Base-by-base conservation (phyloP, 169 alveolate genomes). In the Toxoplasma gondii region DNA sequence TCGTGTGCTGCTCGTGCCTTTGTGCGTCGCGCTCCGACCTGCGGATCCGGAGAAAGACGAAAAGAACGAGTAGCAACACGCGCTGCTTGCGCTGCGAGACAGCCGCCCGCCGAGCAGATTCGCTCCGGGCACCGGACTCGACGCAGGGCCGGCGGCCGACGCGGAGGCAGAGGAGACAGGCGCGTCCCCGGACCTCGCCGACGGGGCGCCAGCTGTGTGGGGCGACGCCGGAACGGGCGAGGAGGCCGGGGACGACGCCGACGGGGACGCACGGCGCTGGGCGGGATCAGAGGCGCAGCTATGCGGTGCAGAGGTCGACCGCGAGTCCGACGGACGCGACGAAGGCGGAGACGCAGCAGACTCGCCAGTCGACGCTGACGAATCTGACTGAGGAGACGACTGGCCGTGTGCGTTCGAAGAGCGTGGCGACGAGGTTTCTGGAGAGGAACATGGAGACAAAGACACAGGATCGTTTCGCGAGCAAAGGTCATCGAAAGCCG, bases 1-100 rank as follows among this genome's bases (percentile, higher is more conserved):
- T 43, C 94, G 54, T 16, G 58, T 83, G 82, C 87, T 87, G 43
- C 91, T 92, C 70, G 82, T 58, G 64, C 91, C 83, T 41, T 88
- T 70, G 39, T 70, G 88, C 58, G 90, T 58, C 31, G 91, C 43
- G 29, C 91, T 38, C 44, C 91, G 86, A 31, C 84, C 91, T 39
- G 91, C 38, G 31, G 54, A 31, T 38, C 88, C 58, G 58, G 12
- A 49, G 22, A 44, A n/a, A 45, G 67, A 69, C 58, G 39, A 44
- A 43, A 58, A n/a, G 12, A 49, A 49, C 58, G 58, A 49, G 58
- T 49, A 91, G 94, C 39, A 43, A 24, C 86, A n/a, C 83, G 80
- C 49, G 88, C 88, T 41, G 69, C 53, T 82, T 91, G 67, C 31
- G 91, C 70, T 17, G 54, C 83, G 58, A 34, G 41, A 34, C 93